phyloP scores from a whole-genome alignment of 1,139 yeast genomes.

The Protomyces inouyei region DNA sequence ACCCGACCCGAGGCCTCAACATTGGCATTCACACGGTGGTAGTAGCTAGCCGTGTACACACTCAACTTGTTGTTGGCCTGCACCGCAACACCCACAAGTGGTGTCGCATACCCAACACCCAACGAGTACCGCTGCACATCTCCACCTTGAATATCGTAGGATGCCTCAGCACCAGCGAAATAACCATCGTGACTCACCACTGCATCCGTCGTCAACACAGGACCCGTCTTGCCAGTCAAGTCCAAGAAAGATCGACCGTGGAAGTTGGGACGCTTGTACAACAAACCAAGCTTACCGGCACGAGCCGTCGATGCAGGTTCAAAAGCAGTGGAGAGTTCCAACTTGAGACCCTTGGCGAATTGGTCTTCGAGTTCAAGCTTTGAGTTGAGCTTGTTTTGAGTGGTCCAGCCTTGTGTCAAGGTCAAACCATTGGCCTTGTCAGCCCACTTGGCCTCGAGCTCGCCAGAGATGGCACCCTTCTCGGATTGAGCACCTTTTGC shows the following conservation, averaged over 20 bases:
- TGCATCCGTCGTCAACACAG: constrained; percentile 90
- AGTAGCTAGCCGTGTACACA: constrained; percentile 91
- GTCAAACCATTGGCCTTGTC: constrained; percentile 93
- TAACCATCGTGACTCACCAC: constrained; percentile 94
- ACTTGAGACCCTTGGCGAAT: constrained; percentile 91
- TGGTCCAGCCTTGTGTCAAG: constrained; percentile 96
- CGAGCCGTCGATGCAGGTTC: constrained; percentile 78
- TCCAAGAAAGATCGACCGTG: constrained; percentile 95
- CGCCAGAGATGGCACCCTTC: constrained; percentile 78
- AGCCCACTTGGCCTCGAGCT: constrained; percentile 84
- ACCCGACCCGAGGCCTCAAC: constrained; percentile 73
- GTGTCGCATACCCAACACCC: constrained; percentile 89
- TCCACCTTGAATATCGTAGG: constrained; percentile 91
- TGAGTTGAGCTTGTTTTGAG: constrained; percentile 86
- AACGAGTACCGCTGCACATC: constrained; percentile 90
- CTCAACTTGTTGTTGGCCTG: constrained; percentile 86
- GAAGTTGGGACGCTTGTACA: constrained; percentile 88
- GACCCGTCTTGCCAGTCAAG: constrained; percentile 71
- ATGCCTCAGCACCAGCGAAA: constrained; percentile 95
- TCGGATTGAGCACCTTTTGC: constrained; percentile 84
- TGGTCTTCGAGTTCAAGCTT: constrained; percentile 89
- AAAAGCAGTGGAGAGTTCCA: constrained; percentile 83
- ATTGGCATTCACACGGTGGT: constrained; percentile 85
- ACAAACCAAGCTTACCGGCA: constrained; percentile 85
- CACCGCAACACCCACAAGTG: constrained; percentile 80